Evolutionary conservation across 2,329 filamentous ascomycete species (phyloP), one percentile per base, ranked within the genome.

Genomic region (Xylaria sp.): DNA sequence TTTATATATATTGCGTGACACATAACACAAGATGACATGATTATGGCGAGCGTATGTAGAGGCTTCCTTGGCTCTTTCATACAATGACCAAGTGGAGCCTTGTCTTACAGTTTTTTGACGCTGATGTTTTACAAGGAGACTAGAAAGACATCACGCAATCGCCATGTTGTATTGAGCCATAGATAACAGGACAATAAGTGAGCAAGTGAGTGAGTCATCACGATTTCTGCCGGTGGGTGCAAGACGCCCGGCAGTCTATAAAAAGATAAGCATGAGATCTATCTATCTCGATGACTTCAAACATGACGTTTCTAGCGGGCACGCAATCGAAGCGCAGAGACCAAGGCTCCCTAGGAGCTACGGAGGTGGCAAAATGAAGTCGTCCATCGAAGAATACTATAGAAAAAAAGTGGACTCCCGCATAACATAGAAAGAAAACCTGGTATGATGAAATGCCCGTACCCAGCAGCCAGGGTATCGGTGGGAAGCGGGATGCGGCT

Each of bases 401-500:
- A 43, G 12, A 18, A 46, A 46, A 46, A 70, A 70, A 68, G 68
- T 70, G 65, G 68, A 63, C 31, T 68, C 12, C 3, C 18, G 39
- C 28, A 58, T 41, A 15, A 2, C 18, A 15, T 46, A 46, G 6
- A 18, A 18, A 46, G 48, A 36, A 51, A 33, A 46, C 43, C 31
- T 58, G 43, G n/a, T 18, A 66, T 66, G 66, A 66, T 51, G 66
- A 55, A 61, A 61, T 49, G 28, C 7, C 15, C 8, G 12, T 33
- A n/a, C 6, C 4, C 6, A 20, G 15, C 33, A 20, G 62, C 39
- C 67, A 71, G 69, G 71, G 71, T 72, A 64, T 70, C 71, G 70
- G 73, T 63, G 58, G 57, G 64, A 36, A 25, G 62, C 68, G 63
- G 70, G 63, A 72, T 72, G 63, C 66, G 66, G 69, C 71, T 70